Conservation (phyloP, 2,329 filamentous ascomycete genomes). For the Cadophora malorum region DNA sequence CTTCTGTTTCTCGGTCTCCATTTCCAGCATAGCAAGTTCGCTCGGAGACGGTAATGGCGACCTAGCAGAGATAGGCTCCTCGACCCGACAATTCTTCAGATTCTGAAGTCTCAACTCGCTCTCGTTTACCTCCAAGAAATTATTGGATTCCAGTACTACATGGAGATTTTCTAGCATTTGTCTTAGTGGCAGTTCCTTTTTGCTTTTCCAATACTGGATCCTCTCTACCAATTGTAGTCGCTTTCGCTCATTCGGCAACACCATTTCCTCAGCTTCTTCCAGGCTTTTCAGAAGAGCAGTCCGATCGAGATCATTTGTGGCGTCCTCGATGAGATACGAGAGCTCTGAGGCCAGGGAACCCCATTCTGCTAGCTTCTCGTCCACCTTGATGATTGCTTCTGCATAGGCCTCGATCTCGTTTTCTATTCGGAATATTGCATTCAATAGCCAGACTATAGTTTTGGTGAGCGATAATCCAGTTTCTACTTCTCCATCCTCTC, state of each 20-base stretch:
- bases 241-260: background rate
- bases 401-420: background rate
- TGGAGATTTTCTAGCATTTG: background rate
- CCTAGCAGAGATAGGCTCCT: background rate
- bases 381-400: background rate
- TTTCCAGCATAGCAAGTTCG: background rate
- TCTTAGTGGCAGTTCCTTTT: background rate
- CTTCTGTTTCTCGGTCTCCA: background rate
- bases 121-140: background rate
- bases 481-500: background rate
- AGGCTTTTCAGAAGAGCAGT: background rate
- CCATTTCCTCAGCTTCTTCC: background rate
- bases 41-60: background rate
- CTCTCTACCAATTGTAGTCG: background rate
- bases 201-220: background rate
- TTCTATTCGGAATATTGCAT: background rate
- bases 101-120: background rate
- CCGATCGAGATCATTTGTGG: background rate
- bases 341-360: background rate
- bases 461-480: slow-evolving; percentile 5
- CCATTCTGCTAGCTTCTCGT: background rate
- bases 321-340: background rate
- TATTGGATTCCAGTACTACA: background rate
- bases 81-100: background rate
- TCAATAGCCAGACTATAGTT: slow-evolving; percentile 14